Percentiles rank a stretch among this genome's conserved stretches.
phyloP scores from a whole-genome alignment of 768 basidiomycete genomes.

The Termitomyces titanicus region DNA sequence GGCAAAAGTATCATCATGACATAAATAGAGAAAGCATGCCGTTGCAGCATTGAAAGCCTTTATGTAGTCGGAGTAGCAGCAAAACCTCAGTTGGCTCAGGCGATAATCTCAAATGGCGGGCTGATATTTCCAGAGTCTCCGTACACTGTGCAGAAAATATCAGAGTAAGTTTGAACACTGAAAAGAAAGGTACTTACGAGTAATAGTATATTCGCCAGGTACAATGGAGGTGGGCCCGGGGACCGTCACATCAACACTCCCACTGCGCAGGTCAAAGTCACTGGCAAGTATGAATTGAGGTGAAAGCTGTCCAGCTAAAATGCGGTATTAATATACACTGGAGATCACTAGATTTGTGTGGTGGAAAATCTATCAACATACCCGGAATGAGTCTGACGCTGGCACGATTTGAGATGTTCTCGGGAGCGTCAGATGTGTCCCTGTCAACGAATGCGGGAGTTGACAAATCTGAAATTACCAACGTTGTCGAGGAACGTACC shows the following conservation, averaged over 20 bases:
- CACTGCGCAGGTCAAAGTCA: conserved; percentile 31
- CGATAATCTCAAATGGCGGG: conserved; percentile 31
- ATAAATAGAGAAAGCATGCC: too few relatives aligned
- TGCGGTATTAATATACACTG: not conserved
- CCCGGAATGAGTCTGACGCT: conserved; percentile 25
- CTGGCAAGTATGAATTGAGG: conserved; percentile 18
- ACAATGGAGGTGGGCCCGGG: conserved; percentile 10
- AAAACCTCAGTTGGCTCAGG: not conserved
- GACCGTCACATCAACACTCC: conserved; percentile 31
- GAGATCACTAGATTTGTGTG: too few relatives aligned
- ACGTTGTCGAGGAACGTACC: conserved; percentile 15
- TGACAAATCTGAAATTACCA: not conserved
- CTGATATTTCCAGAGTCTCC: conserved; percentile 46
- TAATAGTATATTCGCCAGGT: too few relatives aligned
- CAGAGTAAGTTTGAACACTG: not conserved
- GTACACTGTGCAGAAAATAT: conserved; percentile 30
- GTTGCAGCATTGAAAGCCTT: too few relatives aligned
- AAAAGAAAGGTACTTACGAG: too few relatives aligned
- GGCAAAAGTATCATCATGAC: too few relatives aligned
- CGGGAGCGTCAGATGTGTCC: conserved; percentile 36
- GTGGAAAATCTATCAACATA: conserved; percentile 11
- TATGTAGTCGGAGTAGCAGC: too few relatives aligned
- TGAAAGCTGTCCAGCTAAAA: not conserved
- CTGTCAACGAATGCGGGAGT: conserved; percentile 15
- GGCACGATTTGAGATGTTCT: conserved; percentile 36